Base-by-base conservation (phyloP, 192 early-diverging fungal species). In the Backusella macrospora region DNA sequence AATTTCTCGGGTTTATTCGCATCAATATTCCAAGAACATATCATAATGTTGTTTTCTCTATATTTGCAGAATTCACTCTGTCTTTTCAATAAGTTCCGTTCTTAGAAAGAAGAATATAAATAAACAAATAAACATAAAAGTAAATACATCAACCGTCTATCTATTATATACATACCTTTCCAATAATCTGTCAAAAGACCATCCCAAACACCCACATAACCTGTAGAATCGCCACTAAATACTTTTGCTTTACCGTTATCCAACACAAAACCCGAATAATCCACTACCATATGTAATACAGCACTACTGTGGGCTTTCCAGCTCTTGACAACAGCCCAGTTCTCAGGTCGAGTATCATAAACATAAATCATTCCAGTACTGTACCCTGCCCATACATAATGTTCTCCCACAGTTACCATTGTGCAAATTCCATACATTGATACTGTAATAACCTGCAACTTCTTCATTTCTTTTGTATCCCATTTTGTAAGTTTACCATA, bases 21-120 rank as follows among this genome's bases (percentile, higher is more conserved):
- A 80, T 96, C 96, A 65, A 95, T 91, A 81, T 99, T 99, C 92
- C 93, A 99, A 55, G 92, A 95, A 73, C 92, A 92, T n/a, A 98
- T 87, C 68, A 96, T 80, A n/a, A 96, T 81, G 6, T 87, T 85
- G 9, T 95, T 70, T 42, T 90, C 84, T 34, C 87, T 85, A 80
- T 88, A 92, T 5, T 75, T 83, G 39, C 87, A 88, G 71, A 88
- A 94, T 43, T 90, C 84, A 63, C 76, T 73, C 70, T 88, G 86
- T n/a, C 86, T 86, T 3, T 84, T 78, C 40, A 83, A 76, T 84
- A 96, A 84, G 74, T 90, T 84, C 34, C 80, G 75, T 45, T 87
- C 87, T 87, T 68, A 7, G 34, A 23, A 55, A 40, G 0, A 38
- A 44, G 71, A 69, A 69, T 34, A 34, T 34, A 2, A 34, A 34